Evolutionary conservation across 192 early-diverging fungal species (phyloP), one percentile per base, ranked within the genome.

Genomic region (Lobosporangium transversale): DNA sequence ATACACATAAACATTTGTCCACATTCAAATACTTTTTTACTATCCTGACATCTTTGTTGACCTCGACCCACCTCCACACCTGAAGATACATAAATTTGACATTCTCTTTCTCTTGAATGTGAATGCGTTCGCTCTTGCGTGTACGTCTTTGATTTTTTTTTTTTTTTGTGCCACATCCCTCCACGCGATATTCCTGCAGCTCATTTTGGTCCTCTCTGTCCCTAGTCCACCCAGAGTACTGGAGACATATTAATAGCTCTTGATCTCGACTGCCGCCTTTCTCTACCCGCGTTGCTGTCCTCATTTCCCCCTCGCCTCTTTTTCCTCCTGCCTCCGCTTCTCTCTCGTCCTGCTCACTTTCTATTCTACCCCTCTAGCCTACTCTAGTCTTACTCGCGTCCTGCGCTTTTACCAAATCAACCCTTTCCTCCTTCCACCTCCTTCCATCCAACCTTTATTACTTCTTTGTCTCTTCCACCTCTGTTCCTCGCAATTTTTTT

Each of bases 301-400:
- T 35, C 21, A 31, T 35, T 20, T 2, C 33, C 29, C 3, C 35
- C 29, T 21, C 43, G 23, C 6, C 57, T 51, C 27, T 20, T 44
- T 23, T 8, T 31, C 8, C 21, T 60, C 30, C 51, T 37, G 1
- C 20, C 17, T 53, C 3, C 48, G 23, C 48, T 51, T 37, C 48
- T 58, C 55, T 66, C 33, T 68, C 44, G 18, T 33, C 43, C 29
- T 59, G 44, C 58, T 53, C 49, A 20, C 33, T 23, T 50, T 57
- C 44, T 56, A 31, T 20, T 40, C 30, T 44, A 3, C 51, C 37
- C 11, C 37, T 43, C 56, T 18, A 49, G n/a, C 24, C 37, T 24
- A 33, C n/a, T 30, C 54, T 14, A 56, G 33, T 18, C 37, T 24
- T n/a, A n/a, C n/a, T n/a, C n/a, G n/a, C n/a, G n/a, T n/a, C n/a